These are phyloP conservation scores for Ustilago bromivora DNA, from an alignment of 1,284 basidiomycete species.

Conservation along the genomic window DNA sequence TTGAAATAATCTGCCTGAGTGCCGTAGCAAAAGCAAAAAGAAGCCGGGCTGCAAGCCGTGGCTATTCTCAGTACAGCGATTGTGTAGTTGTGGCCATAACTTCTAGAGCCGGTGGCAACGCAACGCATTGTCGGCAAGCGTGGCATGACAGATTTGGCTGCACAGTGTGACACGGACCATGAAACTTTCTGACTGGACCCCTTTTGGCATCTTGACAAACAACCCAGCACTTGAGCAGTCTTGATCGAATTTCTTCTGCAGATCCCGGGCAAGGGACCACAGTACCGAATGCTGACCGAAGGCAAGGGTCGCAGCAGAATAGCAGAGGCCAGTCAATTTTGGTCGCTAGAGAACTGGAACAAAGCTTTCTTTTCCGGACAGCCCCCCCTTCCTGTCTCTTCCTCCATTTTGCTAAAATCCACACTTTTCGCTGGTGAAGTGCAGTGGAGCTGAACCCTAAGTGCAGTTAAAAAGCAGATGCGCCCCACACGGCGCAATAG, in stretches of 20 bases:
- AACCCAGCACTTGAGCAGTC: neutral
- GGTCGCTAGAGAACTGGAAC: neutral
- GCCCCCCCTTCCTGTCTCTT: neutral
- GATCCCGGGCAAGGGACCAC: slow-evolving; percentile 8
- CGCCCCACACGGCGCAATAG: neutral
- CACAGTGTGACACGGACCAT: slow-evolving; percentile 12
- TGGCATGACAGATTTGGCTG: slow-evolving; percentile 8
- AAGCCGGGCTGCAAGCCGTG: neutral
- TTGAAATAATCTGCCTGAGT: neutral
- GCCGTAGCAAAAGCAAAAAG: neutral
- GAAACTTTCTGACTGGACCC: slow-evolving; percentile 11
- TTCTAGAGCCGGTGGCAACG: slow-evolving; percentile 6
- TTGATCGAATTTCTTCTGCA: slow-evolving; percentile 5
- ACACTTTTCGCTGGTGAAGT: neutral
- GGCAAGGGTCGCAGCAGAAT: neutral
- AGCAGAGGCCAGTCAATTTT: slow-evolving; percentile 2
- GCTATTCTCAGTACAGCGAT: neutral
- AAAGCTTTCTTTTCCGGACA: slow-evolving; percentile 1
- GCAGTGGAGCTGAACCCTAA: slow-evolving; percentile 29
- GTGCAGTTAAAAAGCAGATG: slow-evolving; percentile 10
- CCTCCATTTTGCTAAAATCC: neutral
- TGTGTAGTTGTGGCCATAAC: neutral
- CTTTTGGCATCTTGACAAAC: slow-evolving; percentile 8
- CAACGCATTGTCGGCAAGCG: neutral
- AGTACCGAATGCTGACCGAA: slow-evolving; percentile 5